Evolutionary conservation across 345 rosid species (phyloP), one percentile per base, ranked within the genome.

Genomic region (Syzygium grande): DNA sequence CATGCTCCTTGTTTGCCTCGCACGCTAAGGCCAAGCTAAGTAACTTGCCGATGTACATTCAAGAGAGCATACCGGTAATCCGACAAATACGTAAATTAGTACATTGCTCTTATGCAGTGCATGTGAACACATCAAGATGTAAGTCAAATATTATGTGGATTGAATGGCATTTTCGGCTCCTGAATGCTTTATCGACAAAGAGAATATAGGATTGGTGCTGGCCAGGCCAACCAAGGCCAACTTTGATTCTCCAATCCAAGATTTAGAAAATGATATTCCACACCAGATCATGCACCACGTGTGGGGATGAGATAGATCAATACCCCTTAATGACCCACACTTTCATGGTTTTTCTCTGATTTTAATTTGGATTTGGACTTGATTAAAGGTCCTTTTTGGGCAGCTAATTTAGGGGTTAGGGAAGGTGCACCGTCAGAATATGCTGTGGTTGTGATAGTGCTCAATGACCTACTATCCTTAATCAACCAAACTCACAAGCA

Each of bases 361-460:
- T 4, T 19, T 34, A 34, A 73, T 34, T 19, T 73, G 80, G 25
- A 73, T 73, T 56, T 73, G 80, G 80, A 73, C 25, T 73, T 34
- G 14, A 34, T 73, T 38, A 73, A 34, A 46, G 46, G 46, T 73
- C 80, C 25, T 21, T 9, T 34, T 68, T 73, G 43, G 46, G 38
- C 80, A 34, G 80, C 49, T 73, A 4, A 41, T 34, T 34, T 73
- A 73, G 46, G 23, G 49, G 80, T 34, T 73, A 73, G 22, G 38
- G 49, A 73, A 38, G 87, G 63, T 85, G 54, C 87, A 58, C 87
- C 78, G 38, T 85, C 54, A 49, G 87, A 46, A 85, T 85, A 85
- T 85, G 63, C 78, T 85, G 73, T 1, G 59, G 41, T 41, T 85
- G 63, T 43, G 73, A 38, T 85, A 13, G 59, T 55, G 73, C 63